Conservation (phyloP, 495 filamentous ascomycete species). For the Glutinoglossum americanum region DNA sequence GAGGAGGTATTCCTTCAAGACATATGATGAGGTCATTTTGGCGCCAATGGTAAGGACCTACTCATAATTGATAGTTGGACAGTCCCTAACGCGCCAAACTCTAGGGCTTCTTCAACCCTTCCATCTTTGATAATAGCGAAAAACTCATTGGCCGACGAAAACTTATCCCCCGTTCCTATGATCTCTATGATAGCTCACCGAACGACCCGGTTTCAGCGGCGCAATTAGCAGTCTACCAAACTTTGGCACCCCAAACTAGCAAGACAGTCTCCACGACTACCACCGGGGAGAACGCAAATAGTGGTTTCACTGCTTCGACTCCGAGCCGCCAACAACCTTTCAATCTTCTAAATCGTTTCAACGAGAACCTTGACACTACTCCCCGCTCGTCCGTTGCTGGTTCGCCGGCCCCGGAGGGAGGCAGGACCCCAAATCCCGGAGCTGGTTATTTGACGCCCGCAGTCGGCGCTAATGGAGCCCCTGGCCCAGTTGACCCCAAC, state of each 20-base stretch:
- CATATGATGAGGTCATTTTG: slow-evolving; percentile 80
- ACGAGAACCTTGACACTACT: slow-evolving; percentile 35
- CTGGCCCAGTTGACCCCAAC: slow-evolving; percentile 12
- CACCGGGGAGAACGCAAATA: slow-evolving; percentile 7
- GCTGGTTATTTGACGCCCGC: slow-evolving; percentile 42
- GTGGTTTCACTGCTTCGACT: slow-evolving; percentile 15
- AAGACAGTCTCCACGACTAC: slow-evolving; percentile 10
- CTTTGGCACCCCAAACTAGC: slow-evolving; percentile 22
- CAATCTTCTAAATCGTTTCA: slow-evolving; percentile 26
- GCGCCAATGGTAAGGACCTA: slow-evolving; percentile 49
- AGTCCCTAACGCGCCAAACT: neutral
- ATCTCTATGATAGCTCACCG: slow-evolving; percentile 75
- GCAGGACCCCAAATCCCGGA: slow-evolving; percentile 19
- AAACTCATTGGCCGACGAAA: slow-evolving; percentile 62
- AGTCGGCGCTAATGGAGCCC: slow-evolving; percentile 12
- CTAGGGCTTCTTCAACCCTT: slow-evolving; percentile 48
- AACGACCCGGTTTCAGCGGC: slow-evolving; percentile 79
- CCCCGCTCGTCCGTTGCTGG: slow-evolving; percentile 68
- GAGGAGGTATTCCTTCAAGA: slow-evolving; percentile 78
- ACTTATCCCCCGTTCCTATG: slow-evolving; percentile 64
- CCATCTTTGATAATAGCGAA: slow-evolving; percentile 55
- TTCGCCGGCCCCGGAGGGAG: slow-evolving; percentile 60
- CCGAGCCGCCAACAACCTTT: slow-evolving; percentile 15
- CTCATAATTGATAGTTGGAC: neutral
- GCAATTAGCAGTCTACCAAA: slow-evolving; percentile 45